Conservation (phyloP, 192 early-diverging fungal species). For the Coemansia sp. region DNA sequence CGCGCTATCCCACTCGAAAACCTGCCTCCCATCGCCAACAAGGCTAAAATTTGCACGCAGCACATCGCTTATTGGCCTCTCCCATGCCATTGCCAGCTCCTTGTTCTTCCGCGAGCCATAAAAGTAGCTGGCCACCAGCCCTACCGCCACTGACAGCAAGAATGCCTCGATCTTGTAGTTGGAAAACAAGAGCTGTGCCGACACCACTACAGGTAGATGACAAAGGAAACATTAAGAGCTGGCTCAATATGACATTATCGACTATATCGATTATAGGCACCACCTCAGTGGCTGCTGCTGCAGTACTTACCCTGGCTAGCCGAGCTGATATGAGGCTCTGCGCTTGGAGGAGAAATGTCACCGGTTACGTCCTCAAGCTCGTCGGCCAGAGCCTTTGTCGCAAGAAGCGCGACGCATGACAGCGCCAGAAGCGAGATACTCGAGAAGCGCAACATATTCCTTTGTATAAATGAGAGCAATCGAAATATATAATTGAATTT, state of each 20-base stretch:
- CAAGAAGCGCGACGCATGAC: conserved; percentile 30
- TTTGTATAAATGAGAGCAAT: neutral
- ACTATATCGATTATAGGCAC: neutral
- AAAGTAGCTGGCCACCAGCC: conserved; percentile 56
- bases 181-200: conserved; percentile 23
- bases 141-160: conserved; percentile 25
- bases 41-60: conserved; percentile 71
- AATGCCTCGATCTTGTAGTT: conserved; percentile 47
- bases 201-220: neutral
- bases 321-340: conserved; percentile 14
- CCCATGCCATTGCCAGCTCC: conserved; percentile 25
- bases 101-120: conserved; percentile 50
- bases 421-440: conserved; percentile 30
- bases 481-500: neutral
- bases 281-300: neutral
- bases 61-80: conserved; percentile 39
- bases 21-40: conserved; percentile 66
- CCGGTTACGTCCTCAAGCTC: conserved; percentile 49
- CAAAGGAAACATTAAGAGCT: neutral
- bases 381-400: conserved; percentile 31
- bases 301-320: conserved; percentile 13
- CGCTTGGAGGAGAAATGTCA: conserved; percentile 12
- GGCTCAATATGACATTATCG: neutral
- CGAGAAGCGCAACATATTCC: conserved; percentile 13
- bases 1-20: conserved; percentile 69